Percentiles rank a stretch among this genome's conserved stretches.
These are phyloP conservation scores for Cicer arietinum DNA, from an alignment of 306 rosid genomes.

Conservation along the genomic window DNA sequence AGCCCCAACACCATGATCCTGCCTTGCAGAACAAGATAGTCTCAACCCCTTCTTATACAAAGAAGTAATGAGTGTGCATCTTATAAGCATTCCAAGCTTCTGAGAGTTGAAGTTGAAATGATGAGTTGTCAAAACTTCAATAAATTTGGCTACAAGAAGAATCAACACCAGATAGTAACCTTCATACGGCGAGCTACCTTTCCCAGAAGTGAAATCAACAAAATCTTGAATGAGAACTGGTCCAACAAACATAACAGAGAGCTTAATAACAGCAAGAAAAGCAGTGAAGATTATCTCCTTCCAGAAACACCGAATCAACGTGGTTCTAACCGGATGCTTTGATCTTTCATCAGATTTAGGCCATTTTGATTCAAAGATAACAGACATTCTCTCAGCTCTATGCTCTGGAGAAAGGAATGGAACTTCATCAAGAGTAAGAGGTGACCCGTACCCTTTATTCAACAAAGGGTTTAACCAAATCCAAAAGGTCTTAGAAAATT, in stretches of 20 bases:
- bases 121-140: constrained; percentile 76
- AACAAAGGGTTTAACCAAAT: constrained; percentile 91
- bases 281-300: constrained; percentile 73
- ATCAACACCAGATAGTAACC: constrained; percentile 81
- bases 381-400: constrained; percentile 74
- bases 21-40: constrained; percentile 78
- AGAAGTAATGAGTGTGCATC: constrained; percentile 79
- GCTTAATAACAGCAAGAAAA: constrained; percentile 67
- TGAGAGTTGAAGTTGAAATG: constrained; percentile 91
- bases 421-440: constrained; percentile 69
- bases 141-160: constrained; percentile 71
- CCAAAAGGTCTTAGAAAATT: constrained; percentile 76
- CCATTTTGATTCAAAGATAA: constrained; percentile 75
- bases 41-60: constrained; percentile 86
- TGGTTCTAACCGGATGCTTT: constrained; percentile 71
- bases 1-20: constrained; percentile 89
- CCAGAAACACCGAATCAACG: constrained; percentile 90
- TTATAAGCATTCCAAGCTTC: constrained; percentile 91
- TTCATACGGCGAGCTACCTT: constrained; percentile 72
- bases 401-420: constrained; percentile 79
- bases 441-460: constrained; percentile 72
- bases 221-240: constrained; percentile 79
- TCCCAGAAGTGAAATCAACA: constrained; percentile 82
- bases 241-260: constrained; percentile 78
- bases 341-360: constrained; percentile 73